Evolutionary conservation across 2,329 filamentous ascomycete genomes (phyloP), one percentile per base, ranked within the genome.

Genomic region (Colletotrichum destructivum): DNA sequence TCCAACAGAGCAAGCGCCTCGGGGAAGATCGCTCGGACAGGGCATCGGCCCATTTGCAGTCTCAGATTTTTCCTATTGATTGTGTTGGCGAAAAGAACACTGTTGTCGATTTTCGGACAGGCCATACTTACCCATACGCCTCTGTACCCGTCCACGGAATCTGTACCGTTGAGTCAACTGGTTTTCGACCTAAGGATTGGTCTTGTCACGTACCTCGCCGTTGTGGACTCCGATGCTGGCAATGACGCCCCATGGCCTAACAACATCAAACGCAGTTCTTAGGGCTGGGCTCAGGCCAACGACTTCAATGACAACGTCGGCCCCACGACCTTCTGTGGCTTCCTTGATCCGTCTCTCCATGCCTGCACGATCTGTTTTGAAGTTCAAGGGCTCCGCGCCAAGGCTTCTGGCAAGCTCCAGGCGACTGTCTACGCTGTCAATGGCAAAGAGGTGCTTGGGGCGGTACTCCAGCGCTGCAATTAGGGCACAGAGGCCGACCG

Each of bases 321-420:
- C 95, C 8, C 95, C 95, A 49, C 95, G 87, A 9, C 94, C 94
- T 18, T 92, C 87, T 0, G 94, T 96, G 59, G 92, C 88, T 75
- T 93, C 92, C 78, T 90, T 90, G 64, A 98, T 91, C 64, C 92
- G 88, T 75, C 88, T 86, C 66, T 91, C 83, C 79, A 97, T 87
- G 3, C 87, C 89, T 49, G 91, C 89, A 59, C 87, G 87, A 72
- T 94, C 89, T 2, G 85, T 90, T 77, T 88, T 82, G 81, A 96
- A 96, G 80, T 97, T 95, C 82, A 95, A 90, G 0, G 94, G 91
- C 81, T 96, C 94, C 2, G 94, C 95, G 3, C 95, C 95, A 1
- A 98, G 85, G 2, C 84, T 87, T 79, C 86, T 88, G 31, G 95
- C 95, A 52, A 94, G 85, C 63, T 92, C 90, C 52, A 98, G 86